A percentile compares a stretch with the other conserved stretches of the same genome.
Conservation (phyloP, 208 protist genomes). For the Acanthamoeba triangularis region DNA sequence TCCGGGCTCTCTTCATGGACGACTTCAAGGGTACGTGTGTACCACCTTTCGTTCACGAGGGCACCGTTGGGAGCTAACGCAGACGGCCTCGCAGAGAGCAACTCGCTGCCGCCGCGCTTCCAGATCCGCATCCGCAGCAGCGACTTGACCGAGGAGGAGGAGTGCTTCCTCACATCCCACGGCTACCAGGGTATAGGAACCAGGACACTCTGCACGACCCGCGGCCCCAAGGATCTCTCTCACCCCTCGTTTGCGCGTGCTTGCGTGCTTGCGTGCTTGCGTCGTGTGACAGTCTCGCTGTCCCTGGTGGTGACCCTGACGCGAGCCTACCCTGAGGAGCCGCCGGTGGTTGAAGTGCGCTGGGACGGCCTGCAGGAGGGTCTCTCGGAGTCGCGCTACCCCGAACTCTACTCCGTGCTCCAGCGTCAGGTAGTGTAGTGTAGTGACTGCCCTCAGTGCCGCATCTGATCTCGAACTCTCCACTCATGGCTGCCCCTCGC, state of each 20-base stretch:
- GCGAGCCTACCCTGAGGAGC: conserved; percentile 26
- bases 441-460: no score
- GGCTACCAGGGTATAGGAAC: not conserved
- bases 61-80: no score
- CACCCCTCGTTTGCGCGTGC: not conserved
- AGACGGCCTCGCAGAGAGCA: not conserved
- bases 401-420: conserved; percentile 9
- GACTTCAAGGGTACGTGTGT: not conserved
- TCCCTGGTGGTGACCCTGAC: not conserved
- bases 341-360: not conserved
- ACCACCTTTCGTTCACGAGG: not conserved
- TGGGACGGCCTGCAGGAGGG: conserved; percentile 16
- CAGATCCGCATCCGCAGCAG: conserved; percentile 11
- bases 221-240: no score
- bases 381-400: conserved; percentile 9
- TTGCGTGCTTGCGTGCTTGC: no score
- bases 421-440: not conserved
- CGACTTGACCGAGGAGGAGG: conserved; percentile 12
- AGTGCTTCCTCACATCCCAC: conserved; percentile 11
- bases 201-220: no score
- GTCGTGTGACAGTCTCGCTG: conserved; percentile 24
- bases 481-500: no score
- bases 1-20: conserved; percentile 26
- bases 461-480: not conserved
- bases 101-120: conserved; percentile 6